Conservation (phyloP, 2,329 filamentous ascomycete species). For the Furcasterigmium furcatum region DNA sequence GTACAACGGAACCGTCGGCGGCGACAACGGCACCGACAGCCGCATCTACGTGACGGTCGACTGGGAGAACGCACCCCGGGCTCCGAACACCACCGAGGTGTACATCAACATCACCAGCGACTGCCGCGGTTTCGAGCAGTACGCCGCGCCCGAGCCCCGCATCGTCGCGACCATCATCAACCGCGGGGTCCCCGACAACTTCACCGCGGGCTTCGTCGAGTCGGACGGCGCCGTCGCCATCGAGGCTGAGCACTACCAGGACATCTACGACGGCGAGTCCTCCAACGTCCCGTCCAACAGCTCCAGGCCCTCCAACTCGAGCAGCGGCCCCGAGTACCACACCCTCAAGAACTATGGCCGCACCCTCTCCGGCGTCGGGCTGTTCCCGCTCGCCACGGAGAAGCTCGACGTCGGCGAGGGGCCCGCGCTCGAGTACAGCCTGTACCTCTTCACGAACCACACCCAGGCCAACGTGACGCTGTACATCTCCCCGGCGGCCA, state of each 20-base stretch:
- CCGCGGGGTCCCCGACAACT: constrained; percentile 43
- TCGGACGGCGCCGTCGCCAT: constrained; percentile 55
- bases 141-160: constrained; percentile 33
- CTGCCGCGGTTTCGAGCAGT: constrained; percentile 40
- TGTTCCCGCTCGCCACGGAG: constrained; percentile 48
- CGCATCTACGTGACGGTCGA: constrained; percentile 54
- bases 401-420: constrained; percentile 45
- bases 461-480: constrained; percentile 39
- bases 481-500: constrained; percentile 49
- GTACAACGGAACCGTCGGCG: constrained; percentile 44
- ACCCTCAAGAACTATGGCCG: constrained; percentile 54
- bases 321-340: constrained; percentile 36
- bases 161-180: constrained; percentile 54
- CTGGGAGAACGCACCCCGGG: constrained; percentile 54
- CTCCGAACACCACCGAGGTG: constrained; percentile 38
- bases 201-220: constrained; percentile 59
- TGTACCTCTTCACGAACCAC: constrained; percentile 57
- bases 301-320: constrained; percentile 1
- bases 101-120: constrained; percentile 49
- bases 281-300: constrained; percentile 11
- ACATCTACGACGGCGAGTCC: constrained; percentile 26
- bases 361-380: constrained; percentile 53
- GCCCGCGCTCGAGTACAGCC: constrained; percentile 56
- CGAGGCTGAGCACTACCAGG: constrained; percentile 49
- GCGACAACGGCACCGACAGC: constrained; percentile 44